phyloP scores from a whole-genome alignment of 495 filamentous ascomycete species.

The Tuber indicum region DNA sequence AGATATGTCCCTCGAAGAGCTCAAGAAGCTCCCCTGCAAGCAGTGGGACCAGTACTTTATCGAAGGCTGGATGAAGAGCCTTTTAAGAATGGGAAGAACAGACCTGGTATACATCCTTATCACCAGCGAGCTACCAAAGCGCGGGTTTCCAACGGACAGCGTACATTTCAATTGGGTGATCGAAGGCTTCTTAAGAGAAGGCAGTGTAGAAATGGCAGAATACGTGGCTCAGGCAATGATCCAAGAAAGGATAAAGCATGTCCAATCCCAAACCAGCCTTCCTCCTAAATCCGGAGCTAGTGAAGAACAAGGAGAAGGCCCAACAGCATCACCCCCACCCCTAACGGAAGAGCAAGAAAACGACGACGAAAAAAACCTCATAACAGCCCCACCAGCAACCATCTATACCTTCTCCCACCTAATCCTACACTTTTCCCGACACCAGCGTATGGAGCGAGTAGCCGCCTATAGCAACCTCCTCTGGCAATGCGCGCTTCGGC shows the following conservation, averaged over 20 bases:
- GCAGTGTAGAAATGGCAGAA: slow-evolving; percentile 50
- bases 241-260: slow-evolving; percentile 48
- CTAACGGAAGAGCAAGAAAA: not conserved
- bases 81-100: slow-evolving; percentile 55
- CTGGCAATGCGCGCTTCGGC: slow-evolving; percentile 47
- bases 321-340: not conserved
- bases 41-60: slow-evolving; percentile 59
- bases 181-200: slow-evolving; percentile 50
- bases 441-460: slow-evolving; percentile 49
- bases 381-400: slow-evolving; percentile 47
- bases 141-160: slow-evolving; percentile 51
- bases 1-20: slow-evolving; percentile 50
- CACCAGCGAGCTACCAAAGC: slow-evolving; percentile 55
- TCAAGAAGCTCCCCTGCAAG: slow-evolving; percentile 51
- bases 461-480: slow-evolving; percentile 48
- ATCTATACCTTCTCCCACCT: slow-evolving; percentile 60
- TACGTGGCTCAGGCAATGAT: slow-evolving; percentile 51
- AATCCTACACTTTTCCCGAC: slow-evolving; percentile 53
- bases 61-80: slow-evolving; percentile 58
- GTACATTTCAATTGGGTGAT: slow-evolving; percentile 59
- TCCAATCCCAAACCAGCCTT: slow-evolving; percentile 42
- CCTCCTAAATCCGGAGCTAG: slow-evolving; percentile 8
- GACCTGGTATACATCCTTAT: slow-evolving; percentile 52
- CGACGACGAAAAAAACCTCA: slow-evolving; percentile 44
- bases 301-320: not conserved